A percentile compares a stretch with the other conserved stretches of the same genome.
phyloP scores from a whole-genome alignment of 768 basidiomycete species.

The Pisolithus orientalis region DNA sequence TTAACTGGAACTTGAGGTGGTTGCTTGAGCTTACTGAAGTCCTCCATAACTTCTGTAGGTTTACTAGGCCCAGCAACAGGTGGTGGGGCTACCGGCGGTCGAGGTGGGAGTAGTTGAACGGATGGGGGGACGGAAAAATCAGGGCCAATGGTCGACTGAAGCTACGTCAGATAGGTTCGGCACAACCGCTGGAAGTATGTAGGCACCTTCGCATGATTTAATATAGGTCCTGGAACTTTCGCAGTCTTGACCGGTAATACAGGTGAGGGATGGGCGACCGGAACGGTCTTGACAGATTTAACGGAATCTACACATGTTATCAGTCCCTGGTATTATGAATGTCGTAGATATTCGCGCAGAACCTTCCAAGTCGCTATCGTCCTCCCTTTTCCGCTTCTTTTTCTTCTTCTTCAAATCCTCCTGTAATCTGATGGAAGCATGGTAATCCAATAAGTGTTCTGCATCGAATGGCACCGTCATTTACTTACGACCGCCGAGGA shows the following conservation, averaged over 20 bases:
- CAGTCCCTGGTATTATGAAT: conserved; percentile 1
- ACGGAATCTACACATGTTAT: conserved; percentile 36
- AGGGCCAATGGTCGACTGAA: conserved; percentile 35
- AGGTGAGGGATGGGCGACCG: conserved; percentile 36
- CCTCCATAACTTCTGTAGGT: conserved; percentile 77
- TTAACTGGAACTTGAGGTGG: conserved; percentile 63
- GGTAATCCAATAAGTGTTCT: neutral
- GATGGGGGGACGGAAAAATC: conserved; percentile 57
- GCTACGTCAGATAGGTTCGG: conserved; percentile 8
- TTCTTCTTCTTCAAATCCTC: conserved; percentile 72
- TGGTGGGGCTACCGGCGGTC: conserved; percentile 55
- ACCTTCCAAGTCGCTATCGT: conserved; percentile 64
- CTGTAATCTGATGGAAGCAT: conserved; percentile 15
- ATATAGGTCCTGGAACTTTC: conserved; percentile 43
- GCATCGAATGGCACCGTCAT: conserved; percentile 13
- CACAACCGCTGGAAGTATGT: conserved; percentile 5
- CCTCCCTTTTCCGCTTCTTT: conserved; percentile 81
- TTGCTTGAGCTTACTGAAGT: conserved; percentile 79
- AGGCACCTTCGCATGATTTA: conserved; percentile 48
- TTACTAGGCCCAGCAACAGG: conserved; percentile 79
- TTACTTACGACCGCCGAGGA: conserved; percentile 53
- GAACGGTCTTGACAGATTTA: conserved; percentile 54
- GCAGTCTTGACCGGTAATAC: conserved; percentile 45
- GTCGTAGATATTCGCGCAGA: conserved; percentile 29
- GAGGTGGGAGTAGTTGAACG: conserved; percentile 46